Base-by-base conservation (phyloP, 1,284 basidiomycete genomes). In the Rhodotorula glutinis region DNA sequence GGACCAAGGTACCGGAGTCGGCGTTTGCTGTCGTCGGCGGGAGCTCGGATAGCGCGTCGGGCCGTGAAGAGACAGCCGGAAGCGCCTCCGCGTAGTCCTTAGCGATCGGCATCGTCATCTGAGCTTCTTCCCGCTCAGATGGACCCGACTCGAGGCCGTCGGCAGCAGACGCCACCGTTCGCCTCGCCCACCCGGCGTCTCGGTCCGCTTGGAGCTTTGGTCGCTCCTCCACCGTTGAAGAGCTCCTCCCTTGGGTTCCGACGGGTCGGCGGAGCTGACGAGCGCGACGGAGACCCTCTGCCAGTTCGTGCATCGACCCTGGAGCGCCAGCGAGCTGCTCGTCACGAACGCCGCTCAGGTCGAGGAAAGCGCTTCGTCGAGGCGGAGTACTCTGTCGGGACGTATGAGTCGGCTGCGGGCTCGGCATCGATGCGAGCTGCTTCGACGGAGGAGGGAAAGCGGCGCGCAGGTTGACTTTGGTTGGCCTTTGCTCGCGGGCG, bases 391-490 rank as follows among this genome's bases (percentile, higher is more conserved):
- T 38, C 33, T 38, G 33, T 38, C 33, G 33, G 33, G 33, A 11
- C 11, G 33, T 11, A 7, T 5, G 11, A 11, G 11, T 11, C 33
- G 33, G 33, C 33, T 38, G 33, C 7, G 33, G 11, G 5, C 11
- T 38, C 33, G 33, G 7, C 11, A 11, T 38, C 33, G 33, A 38
- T 11, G 33, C 11, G 11, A 11, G 33, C 33, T 38, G 7, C 33
- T 38, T 38, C 11, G 33, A 9, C 10, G 43, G 43, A 38, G 44
- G 41, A 5, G 62, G 56, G 8, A 57, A 63, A 11, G 55, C 62
- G 19, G 56, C 62, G 49, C n/a, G n/a, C n/a, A 63, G 49, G 43
- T 53, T n/a, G 62, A 53, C 25, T 8, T 27, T 38, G 51, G 25
- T 27, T 19, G 55, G 41, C 19, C 40, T 51, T n/a, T 17, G 17